Evolutionary conservation across 108 stramenopile species (phyloP).

Genomic region (Fragilaria crotonensis): DNA sequence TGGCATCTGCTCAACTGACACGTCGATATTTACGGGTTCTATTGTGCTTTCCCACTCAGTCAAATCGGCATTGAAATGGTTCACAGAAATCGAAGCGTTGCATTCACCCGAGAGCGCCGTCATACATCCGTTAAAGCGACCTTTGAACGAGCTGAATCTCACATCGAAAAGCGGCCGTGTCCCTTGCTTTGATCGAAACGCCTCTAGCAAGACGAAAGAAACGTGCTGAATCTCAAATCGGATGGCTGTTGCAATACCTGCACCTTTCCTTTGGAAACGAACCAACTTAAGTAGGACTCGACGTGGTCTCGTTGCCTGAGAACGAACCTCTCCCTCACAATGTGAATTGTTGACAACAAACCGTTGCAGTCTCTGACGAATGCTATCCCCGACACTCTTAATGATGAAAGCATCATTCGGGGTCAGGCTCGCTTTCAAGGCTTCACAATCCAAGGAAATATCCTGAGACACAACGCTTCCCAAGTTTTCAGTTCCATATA

Average conservation of each 20-base stretch:
- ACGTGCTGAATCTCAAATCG: conserved; percentile 45
- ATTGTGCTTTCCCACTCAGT: conserved; percentile 60
- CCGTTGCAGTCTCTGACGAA: conserved; percentile 40
- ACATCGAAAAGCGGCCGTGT: conserved; percentile 60
- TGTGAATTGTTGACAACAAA: conserved; percentile 2
- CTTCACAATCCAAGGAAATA: conserved; percentile 62
- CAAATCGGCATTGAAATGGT: conserved; percentile 48
- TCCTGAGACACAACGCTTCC: conserved; percentile 61
- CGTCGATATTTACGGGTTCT: conserved; percentile 32
- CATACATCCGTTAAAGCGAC: conserved; percentile 46
- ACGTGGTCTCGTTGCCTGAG: neutral
- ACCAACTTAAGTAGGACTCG: conserved; percentile 20
- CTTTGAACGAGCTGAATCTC: conserved; percentile 37
- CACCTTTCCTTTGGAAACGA: conserved; percentile 49
- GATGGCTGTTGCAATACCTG: conserved; percentile 66
- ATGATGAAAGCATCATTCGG: conserved; percentile 61
- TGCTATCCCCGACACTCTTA: conserved; percentile 37
- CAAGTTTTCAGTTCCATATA: conserved; percentile 49
- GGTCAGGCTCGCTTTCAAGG: conserved; percentile 34
- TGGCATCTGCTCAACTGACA: conserved; percentile 60
- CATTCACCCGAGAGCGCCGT: conserved; percentile 60
- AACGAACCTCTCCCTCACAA: neutral
- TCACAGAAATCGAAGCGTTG: conserved; percentile 24
- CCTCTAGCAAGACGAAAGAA: conserved; percentile 46
- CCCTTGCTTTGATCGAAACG: conserved; percentile 39